Evolutionary conservation across 306 rosid species (phyloP), one percentile per base, ranked within the genome.

Genomic region (Castanea mollissima): DNA sequence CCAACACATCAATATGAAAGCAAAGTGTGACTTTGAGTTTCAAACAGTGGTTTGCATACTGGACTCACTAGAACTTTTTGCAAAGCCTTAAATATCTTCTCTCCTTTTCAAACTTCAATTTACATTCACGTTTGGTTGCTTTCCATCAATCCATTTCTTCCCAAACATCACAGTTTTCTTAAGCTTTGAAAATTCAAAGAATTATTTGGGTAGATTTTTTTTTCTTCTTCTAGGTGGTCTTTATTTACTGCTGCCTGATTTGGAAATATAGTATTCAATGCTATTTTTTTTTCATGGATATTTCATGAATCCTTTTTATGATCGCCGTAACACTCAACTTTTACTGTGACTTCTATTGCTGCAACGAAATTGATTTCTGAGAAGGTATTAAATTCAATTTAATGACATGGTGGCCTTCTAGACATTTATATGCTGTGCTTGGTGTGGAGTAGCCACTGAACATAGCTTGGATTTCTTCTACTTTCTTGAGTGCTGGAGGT

Each of bases 1-100:
- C 70, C 20, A 65, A 91, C 85, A 86, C 77, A 91, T 87, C 88
- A 49, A 89, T 83, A 83, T 83, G 86, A 91, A 92, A 90, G 96
- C 94, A 89, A 88, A 84, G 85, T 81, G 81, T 85, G 74, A 67
- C 87, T 85, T 91, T 86, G 76, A 79, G 51, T 85, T 77, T 84
- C 76, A 69, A 80, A 74, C 80, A 27, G 68, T 60, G 34, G 68
- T 60, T 83, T 74, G 81, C 79, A 56, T 65, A 46, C 77, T 87
- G 83, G 87, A 41, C 12, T 74, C 85, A 29, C 78, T 76, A 44
- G 84, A 71, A 23, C 80, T 58, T 75, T 14, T 63, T 20, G 10
- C 41, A 25, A 13, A 6, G 7, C 19, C 18, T 15, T 29, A 63
- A 63, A 63, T 7, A 41, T 27, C 35, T 63, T 63, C 20, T 29